A percentile compares a stretch with the other conserved stretches of the same genome.
Conservation (phyloP, 192 early-diverging fungal genomes). For the Ramicandelaber brevisporus region DNA sequence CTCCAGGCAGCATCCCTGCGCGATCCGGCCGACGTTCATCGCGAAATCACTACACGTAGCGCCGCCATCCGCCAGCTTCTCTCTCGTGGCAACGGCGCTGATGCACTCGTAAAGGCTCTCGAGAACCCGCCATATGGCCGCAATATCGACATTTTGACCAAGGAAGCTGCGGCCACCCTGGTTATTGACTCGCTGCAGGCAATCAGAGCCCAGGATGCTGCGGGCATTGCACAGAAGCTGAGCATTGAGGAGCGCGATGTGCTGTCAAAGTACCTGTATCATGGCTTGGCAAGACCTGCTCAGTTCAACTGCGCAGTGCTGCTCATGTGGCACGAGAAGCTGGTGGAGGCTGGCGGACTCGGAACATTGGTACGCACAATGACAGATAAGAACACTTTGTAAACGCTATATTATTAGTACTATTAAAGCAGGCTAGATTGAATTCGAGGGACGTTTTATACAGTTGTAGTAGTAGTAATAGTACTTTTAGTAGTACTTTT, state of each 20-base stretch:
- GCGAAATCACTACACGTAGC: conserved; percentile 8
- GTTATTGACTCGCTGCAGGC: conserved; percentile 61
- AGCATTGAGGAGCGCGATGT: conserved; percentile 36
- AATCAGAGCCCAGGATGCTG: conserved; percentile 43
- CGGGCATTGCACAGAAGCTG: conserved; percentile 28
- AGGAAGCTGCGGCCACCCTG: conserved; percentile 41
- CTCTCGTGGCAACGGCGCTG: conserved; percentile 22
- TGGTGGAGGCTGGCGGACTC: conserved; percentile 65
- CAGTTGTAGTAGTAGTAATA: no score
- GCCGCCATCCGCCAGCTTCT: conserved; percentile 35
- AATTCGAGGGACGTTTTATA: no score
- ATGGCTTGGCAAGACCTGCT: conserved; percentile 66
- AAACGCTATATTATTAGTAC: conserved; percentile 1
- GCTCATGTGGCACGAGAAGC: conserved; percentile 87
- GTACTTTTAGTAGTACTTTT: no score
- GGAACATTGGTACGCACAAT: conserved; percentile 82
- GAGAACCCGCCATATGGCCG: conserved; percentile 46
- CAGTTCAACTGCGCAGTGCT: conserved; percentile 57
- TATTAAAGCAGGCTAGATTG: no score
- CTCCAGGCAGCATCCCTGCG: conserved; percentile 13
- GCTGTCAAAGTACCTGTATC: conserved; percentile 81
- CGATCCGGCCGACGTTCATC: conserved; percentile 6
- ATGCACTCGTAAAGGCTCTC: conserved; percentile 31
- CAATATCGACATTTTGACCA: conserved; percentile 20
- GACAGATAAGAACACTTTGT: conserved; percentile 57